A percentile compares a stretch with the other conserved stretches of the same genome.
Evolutionary conservation across 2,329 filamentous ascomycete genomes (phyloP).

Genomic region (Calonectria multiphialidica): DNA sequence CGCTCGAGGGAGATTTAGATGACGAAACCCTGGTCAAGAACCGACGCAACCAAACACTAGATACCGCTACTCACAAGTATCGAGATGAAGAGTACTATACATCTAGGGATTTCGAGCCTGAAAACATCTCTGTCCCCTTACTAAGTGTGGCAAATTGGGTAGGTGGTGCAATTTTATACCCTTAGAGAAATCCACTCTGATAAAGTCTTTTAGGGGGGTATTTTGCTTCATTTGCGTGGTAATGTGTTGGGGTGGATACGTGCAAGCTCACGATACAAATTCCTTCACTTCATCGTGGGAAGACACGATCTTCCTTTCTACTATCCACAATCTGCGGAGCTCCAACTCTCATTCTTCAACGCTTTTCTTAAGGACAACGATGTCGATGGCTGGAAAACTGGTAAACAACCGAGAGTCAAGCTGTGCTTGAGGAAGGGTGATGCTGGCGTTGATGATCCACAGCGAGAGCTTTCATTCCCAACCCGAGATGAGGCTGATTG

Average conservation of each 20-base stretch:
- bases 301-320: slow-evolving; percentile 81
- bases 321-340: slow-evolving; percentile 74
- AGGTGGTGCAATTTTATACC: neutral
- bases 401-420: slow-evolving; percentile 70
- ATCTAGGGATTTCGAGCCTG: slow-evolving; percentile 72
- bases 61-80: slow-evolving; percentile 64
- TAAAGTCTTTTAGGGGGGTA: slow-evolving; percentile 62
- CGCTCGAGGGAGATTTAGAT: slow-evolving; percentile 69
- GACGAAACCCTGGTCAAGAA: slow-evolving; percentile 63
- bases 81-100: slow-evolving; percentile 74
- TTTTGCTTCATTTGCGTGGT: slow-evolving; percentile 75
- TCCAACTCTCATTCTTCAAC: slow-evolving; percentile 76
- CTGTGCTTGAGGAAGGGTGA: slow-evolving; percentile 74
- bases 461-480: slow-evolving; percentile 66
- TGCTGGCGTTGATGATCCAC: slow-evolving; percentile 74
- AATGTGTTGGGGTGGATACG: slow-evolving; percentile 75
- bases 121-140: slow-evolving; percentile 75
- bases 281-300: slow-evolving; percentile 76
- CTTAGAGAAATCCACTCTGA: neutral
- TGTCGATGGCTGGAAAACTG: slow-evolving; percentile 62
- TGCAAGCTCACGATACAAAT: slow-evolving; percentile 76
- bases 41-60: slow-evolving; percentile 59
- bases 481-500: slow-evolving; percentile 71
- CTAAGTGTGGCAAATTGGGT: slow-evolving; percentile 76
- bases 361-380: slow-evolving; percentile 79